A percentile compares a stretch with the other conserved stretches of the same genome.
phyloP scores from a whole-genome alignment of 129 eudicot species.

The Saposhnikovia divaricata region DNA sequence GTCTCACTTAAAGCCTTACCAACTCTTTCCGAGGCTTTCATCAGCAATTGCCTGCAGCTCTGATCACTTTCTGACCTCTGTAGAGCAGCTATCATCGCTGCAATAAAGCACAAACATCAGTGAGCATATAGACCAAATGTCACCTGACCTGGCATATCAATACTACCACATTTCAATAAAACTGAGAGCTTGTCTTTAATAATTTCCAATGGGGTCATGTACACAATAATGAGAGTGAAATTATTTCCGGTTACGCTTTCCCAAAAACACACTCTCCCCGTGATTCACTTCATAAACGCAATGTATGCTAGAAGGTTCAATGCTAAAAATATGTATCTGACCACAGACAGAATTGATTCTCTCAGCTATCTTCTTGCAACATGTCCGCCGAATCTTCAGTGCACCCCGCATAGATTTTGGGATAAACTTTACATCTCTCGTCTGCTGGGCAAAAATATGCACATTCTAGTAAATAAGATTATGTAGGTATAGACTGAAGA shows the following conservation, averaged over 20 bases:
- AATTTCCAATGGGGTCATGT: too few species aligned
- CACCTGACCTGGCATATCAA: neutral
- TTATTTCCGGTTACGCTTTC: neutral
- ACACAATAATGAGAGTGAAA: neutral
- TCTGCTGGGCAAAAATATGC: slow-evolving; percentile 28
- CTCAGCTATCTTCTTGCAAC: slow-evolving; percentile 86
- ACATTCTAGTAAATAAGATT: too few species aligned
- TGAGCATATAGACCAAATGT: neutral
- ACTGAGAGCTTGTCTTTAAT: neutral
- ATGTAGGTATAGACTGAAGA: neutral
- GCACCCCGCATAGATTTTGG: slow-evolving; percentile 54
- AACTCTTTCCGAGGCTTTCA: slow-evolving; percentile 62
- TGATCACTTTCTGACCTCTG: slow-evolving; percentile 41
- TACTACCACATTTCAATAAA: neutral
- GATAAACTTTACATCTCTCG: slow-evolving; percentile 61
- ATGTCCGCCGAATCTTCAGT: slow-evolving; percentile 54
- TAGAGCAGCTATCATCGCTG: slow-evolving; percentile 57
- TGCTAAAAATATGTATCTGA: slow-evolving; percentile 16
- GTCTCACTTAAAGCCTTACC: slow-evolving; percentile 56
- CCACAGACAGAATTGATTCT: slow-evolving; percentile 75
- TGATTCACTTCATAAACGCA: too few species aligned
- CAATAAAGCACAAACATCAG: slow-evolving; percentile 7
- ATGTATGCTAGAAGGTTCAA: too few species aligned
- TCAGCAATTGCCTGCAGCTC: slow-evolving; percentile 30
- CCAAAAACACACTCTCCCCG: too few species aligned